Conservation (phyloP, 2,329 filamentous ascomycete species). For the Exophiala oligosperma region DNA sequence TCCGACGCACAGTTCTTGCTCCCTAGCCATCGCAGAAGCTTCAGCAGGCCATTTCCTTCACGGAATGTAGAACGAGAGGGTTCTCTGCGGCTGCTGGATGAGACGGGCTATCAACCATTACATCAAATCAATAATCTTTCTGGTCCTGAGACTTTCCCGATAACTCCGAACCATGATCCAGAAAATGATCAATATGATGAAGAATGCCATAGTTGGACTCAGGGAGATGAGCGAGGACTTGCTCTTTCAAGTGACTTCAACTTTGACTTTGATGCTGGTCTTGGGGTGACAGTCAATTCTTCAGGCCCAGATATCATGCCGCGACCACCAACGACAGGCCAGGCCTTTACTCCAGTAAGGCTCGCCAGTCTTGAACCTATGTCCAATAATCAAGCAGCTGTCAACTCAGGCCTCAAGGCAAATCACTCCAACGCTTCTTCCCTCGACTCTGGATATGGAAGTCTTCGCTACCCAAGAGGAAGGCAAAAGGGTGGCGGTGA, state of each 20-base stretch:
- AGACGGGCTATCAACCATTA: too few relatives aligned
- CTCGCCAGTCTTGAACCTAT: slow-evolving; percentile 9
- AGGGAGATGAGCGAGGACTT: slow-evolving; percentile 21
- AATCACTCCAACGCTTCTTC: slow-evolving; percentile 21
- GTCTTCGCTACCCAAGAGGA: slow-evolving; percentile 12
- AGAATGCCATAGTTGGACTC: slow-evolving; percentile 22
- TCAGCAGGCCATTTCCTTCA: slow-evolving; percentile 19
- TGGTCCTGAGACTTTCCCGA: slow-evolving; percentile 7
- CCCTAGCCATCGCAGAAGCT: slow-evolving; percentile 16
- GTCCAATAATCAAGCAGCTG: not conserved
- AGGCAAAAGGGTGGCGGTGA: not conserved
- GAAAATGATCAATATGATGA: slow-evolving; percentile 22
- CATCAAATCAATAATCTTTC: not conserved
- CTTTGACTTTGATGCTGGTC: slow-evolving; percentile 7
- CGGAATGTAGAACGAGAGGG: not conserved
- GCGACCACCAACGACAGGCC: not conserved
- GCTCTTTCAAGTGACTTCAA: slow-evolving; percentile 15
- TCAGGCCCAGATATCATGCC: not conserved
- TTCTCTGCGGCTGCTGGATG: too few relatives aligned
- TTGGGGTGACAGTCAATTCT: slow-evolving; percentile 3
- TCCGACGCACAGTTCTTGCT: slow-evolving; percentile 7
- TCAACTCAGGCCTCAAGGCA: slow-evolving; percentile 10
- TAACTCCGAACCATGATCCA: slow-evolving; percentile 2
- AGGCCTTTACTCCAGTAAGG: slow-evolving; percentile 9
- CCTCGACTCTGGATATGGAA: slow-evolving; percentile 25